Evolutionary conservation across 192 early-diverging fungal species (phyloP), one percentile per base, ranked within the genome.

Genomic region (Polychytrium aggregatum): DNA sequence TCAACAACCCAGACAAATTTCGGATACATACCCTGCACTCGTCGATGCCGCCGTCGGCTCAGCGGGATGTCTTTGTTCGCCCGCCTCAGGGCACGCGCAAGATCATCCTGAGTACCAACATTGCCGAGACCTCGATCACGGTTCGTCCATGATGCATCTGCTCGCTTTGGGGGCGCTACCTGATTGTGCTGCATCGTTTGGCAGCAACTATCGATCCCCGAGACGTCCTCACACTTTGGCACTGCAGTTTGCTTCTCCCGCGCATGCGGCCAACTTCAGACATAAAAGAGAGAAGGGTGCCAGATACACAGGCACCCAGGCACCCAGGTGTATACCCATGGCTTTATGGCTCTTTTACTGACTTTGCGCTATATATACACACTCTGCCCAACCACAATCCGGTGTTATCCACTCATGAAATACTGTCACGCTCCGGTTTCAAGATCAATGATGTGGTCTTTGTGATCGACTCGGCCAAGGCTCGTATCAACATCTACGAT

Each of bases 61-160:
- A 89, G 63, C 68, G 68, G 27, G 68, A 71, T 11, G 83, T 89
- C 17, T 89, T 89, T 56, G 69, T 79, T 31, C 35, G 46, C 4
- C 67, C 78, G 1, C 70, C 75, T 6, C 41, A 42, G 1, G 70
- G 72, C 13, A 50, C 80, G 9, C 59, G 83, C 21, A 89, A 89
- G 62, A 78, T 89, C 48, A 83, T 89, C 24, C 53, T 87, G 31
- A 72, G 82, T 1, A 89, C 86, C 16, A 89, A 87, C 48, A 82
- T 89, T 53, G 85, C 86, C 3, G 86, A 89, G 54, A 89, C 86
- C 0, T 74, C 78, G 60, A 82, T 89, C 38, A 89, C 86, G 3
- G 84, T 88, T 29, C 29, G 52, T 54, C n/a, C 18, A 28, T 18
- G 30, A 33, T 14, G 16, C 21, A 42, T 26, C 8, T 50, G n/a